Evolutionary conservation across 306 rosid species (phyloP), one percentile per base, ranked within the genome.

Genomic region (Ceratonia siliqua): DNA sequence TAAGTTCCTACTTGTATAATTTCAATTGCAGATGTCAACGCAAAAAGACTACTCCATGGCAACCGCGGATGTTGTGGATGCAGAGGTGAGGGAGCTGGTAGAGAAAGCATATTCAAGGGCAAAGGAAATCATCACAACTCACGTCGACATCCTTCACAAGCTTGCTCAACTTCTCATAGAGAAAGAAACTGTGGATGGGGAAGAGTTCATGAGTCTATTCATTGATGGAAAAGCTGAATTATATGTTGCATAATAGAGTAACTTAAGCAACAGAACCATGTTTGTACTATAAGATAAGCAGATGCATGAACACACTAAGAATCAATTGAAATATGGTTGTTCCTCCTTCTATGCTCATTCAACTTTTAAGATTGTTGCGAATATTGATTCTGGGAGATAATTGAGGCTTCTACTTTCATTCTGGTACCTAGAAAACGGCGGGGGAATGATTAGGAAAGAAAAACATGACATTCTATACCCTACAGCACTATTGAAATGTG

Each of bases 21-120:
- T 42, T 62, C 41, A 70, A 79, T 69, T 67, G 81, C 86, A 93
- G 98, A 93, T 93, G 97, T 89, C 97, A 28, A 61, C 96, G 48
- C 96, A 91, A 70, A 92, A 92, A 72, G 96, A 92, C 75, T 92
- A 90, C 86, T 92, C 98, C 69, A 90, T 90, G 98, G 96, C 98
- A 54, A 90, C 94, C 6, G 98, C 96, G 0, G 96, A 88, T 54
- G 2, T 90, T 7, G 92, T 90, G 68, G 98, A 93, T 72, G 88
- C 90, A 62, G 96, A 91, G 84, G 97, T 91, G 2, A 87, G 97
- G 81, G 98, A 91, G 76, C 81, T 93, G 76, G 98, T 93, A 35
- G 96, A 93, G 82, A 85, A 55, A 73, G 96, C 98, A 36, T 93
- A 90, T 79, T 5, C 78, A 9, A 88, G 97, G 81, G 93, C 98